These are phyloP conservation scores for Pythium myriotylum DNA, from an alignment of 352 stramenopile species.

Conservation along the genomic window DNA sequence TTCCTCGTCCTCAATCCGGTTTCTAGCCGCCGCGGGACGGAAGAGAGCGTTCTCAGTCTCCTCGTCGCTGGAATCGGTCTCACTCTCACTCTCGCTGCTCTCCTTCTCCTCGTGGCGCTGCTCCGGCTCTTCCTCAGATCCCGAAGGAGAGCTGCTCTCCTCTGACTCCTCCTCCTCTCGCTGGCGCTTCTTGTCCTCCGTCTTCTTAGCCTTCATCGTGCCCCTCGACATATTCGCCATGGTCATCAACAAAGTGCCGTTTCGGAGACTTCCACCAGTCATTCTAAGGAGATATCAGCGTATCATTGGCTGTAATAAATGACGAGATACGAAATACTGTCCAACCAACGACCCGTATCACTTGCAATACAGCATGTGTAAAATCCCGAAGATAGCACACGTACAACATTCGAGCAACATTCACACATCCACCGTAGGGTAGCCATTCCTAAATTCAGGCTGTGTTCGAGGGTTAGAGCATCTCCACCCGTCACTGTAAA, in stretches of 20 bases:
- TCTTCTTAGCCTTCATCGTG: conserved; percentile 25
- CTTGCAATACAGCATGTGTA: no score
- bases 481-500: no score
- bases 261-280: conserved; percentile 27
- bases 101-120: conserved; percentile 2
- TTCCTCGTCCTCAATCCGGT: conserved; percentile 29
- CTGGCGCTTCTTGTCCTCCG: conserved; percentile 37
- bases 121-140: conserved; percentile 11
- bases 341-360: no score
- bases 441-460: no score
- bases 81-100: conserved; percentile 11
- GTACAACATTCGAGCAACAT: no score
- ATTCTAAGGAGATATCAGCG: neutral
- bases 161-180: conserved; percentile 27
- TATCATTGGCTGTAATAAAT: conserved; percentile 12
- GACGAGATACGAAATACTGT: neutral
- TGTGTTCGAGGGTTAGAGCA: no score
- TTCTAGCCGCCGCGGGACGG: conserved; percentile 37
- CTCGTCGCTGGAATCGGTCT: conserved; percentile 27
- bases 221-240: conserved; percentile 22
- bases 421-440: no score
- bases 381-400: no score
- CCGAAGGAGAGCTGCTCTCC: conserved; percentile 16
- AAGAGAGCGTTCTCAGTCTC: conserved; percentile 83
- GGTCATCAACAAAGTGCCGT: conserved; percentile 17